Evolutionary conservation across 306 rosid genomes (phyloP).

Genomic region (Lupinus albus): DNA sequence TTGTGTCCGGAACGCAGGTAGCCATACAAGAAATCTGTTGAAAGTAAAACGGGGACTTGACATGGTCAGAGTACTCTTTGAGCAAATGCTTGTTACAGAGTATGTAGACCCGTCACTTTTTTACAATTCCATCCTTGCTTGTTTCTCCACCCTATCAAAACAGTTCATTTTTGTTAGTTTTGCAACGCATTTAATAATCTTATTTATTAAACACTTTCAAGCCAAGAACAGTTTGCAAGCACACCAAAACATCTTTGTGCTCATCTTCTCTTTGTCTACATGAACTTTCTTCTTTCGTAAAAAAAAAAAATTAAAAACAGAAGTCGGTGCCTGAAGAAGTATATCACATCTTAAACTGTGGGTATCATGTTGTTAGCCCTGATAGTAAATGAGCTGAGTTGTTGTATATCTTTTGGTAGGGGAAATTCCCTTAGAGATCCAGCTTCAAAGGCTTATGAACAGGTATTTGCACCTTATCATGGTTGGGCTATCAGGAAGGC

Average conservation of each 20-base stretch:
- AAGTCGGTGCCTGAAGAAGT: slow-evolving; percentile 9
- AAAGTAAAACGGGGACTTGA: slow-evolving; percentile 91
- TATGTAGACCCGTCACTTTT: slow-evolving; percentile 44
- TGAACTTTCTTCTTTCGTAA: too few relatives aligned
- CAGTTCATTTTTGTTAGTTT: not conserved
- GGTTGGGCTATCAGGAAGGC: slow-evolving; percentile 91
- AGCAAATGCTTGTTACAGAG: slow-evolving; percentile 70
- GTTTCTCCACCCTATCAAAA: not conserved
- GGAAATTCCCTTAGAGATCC: slow-evolving; percentile 80
- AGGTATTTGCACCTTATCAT: slow-evolving; percentile 83
- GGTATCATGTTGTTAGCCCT: not conserved
- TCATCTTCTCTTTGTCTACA: not conserved
- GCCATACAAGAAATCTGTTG: slow-evolving; percentile 87
- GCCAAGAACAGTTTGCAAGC: slow-evolving; percentile 20
- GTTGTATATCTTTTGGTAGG: slow-evolving; percentile 50
- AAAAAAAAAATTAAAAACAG: not conserved
- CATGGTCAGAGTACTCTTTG: slow-evolving; percentile 85
- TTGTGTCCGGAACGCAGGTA: slow-evolving; percentile 64
- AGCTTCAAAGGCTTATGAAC: slow-evolving; percentile 86
- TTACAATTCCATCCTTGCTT: not conserved
- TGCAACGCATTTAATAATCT: not conserved
- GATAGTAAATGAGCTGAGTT: slow-evolving; percentile 35
- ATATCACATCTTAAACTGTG: not conserved
- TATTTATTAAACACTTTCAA: not conserved
- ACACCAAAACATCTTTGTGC: not conserved